phyloP scores from a whole-genome alignment of 805 yeast genomes.

The Wickerhamiella brachini region DNA sequence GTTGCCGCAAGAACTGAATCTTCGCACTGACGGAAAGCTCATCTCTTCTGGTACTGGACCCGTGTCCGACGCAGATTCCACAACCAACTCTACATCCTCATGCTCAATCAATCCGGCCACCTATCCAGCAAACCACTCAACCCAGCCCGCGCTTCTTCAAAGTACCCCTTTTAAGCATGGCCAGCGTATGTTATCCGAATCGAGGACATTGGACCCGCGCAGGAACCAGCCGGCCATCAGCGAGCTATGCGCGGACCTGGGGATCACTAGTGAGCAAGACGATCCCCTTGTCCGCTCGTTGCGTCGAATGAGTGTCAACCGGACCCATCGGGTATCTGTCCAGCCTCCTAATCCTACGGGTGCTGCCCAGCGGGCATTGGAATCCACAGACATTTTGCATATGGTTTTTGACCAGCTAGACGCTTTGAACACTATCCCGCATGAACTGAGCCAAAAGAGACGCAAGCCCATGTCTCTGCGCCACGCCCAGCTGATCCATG shows the following conservation, averaged over 20 bases:
- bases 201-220: background rate
- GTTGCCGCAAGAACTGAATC: background rate
- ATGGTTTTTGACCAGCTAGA: constrained; percentile 52
- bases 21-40: background rate
- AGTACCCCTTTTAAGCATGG: background rate
- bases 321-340: background rate
- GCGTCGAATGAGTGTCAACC: background rate
- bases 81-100: background rate
- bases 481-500: constrained; percentile 57
- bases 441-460: constrained; percentile 44
- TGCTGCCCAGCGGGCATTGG: constrained; percentile 36
- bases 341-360: background rate
- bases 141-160: background rate
- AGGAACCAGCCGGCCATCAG: constrained; percentile 2
- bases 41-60: background rate
- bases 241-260: constrained; percentile 9
- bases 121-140: background rate
- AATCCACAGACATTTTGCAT: constrained; percentile 62
- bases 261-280: constrained; percentile 1
- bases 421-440: constrained; percentile 40
- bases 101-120: background rate
- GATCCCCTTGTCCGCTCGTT: background rate
- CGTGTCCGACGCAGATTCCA: background rate
- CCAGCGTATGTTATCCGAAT: constrained; percentile 2
- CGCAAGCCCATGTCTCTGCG: constrained; percentile 54